These are phyloP conservation scores for Psilocybe azurescens DNA, from an alignment of 768 basidiomycete species.

Conservation along the genomic window DNA sequence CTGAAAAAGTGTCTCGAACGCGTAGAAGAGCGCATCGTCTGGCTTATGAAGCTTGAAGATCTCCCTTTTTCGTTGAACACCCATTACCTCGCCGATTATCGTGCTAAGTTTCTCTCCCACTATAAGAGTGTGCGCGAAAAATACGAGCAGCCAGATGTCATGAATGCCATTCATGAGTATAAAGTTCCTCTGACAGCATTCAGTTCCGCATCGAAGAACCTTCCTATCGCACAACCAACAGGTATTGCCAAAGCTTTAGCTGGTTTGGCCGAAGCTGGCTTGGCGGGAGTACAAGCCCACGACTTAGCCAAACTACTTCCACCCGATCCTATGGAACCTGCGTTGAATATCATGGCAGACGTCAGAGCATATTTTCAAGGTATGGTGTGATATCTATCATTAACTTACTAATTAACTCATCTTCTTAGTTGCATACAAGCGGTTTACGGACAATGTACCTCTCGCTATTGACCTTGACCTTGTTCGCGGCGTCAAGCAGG, in stretches of 20 bases:
- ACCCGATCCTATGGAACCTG: constrained; percentile 57
- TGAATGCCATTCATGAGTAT: constrained; percentile 28
- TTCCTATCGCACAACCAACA: constrained; percentile 10
- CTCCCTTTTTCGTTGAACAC: constrained; percentile 58
- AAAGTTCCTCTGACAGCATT: not conserved
- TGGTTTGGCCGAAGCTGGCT: constrained; percentile 43
- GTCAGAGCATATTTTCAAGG: constrained; percentile 81
- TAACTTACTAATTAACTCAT: not conserved
- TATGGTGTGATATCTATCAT: constrained; percentile 24
- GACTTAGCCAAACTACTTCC: constrained; percentile 59
- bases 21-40: constrained; percentile 47
- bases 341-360: constrained; percentile 70
- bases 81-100: constrained; percentile 55
- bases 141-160: constrained; percentile 30
- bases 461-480: constrained; percentile 61
- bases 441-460: constrained; percentile 62
- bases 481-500: constrained; percentile 54
- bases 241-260: constrained; percentile 41
- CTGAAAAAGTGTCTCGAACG: constrained; percentile 46
- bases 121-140: constrained; percentile 51
- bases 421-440: constrained; percentile 59
- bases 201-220: constrained; percentile 15
- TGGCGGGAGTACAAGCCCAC: constrained; percentile 40
- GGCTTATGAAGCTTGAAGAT: constrained; percentile 55
- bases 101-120: constrained; percentile 43